Base-by-base conservation (phyloP, 345 rosid species). In the Citrus reticulata region DNA sequence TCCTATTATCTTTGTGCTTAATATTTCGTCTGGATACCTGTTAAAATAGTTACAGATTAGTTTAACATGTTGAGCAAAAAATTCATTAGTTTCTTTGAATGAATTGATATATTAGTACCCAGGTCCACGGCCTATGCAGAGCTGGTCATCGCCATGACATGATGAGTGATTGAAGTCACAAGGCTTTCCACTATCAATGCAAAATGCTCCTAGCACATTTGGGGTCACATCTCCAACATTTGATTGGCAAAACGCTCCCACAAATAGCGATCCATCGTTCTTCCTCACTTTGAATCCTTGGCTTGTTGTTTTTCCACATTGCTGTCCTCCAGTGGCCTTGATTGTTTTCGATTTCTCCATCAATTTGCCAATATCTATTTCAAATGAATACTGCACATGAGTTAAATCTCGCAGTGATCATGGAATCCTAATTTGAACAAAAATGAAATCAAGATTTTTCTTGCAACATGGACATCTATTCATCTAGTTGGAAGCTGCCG, bases 111-210 rank as follows among this genome's bases (percentile, higher is more conserved):
- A 2, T 55, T 19, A 35, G 9, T 85, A 87, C 90, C 91, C 93
- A 16, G 90, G 90, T 25, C 93, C 91, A 5, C 88, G 91, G 49
- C 91, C 93, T 19, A 87, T 22, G 72, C 93, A 90, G 30, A 87
- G 91, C 64, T 66, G 80, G 69, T 80, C 88, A 22, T 86, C 85
- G 62, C 91, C 91, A 2, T 86, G 67, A 68, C 93, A 90, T 1
- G 93, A 87, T 57, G 90, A 88, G 82, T 68, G 88, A 80, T 91
- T 91, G 81, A 89, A 89, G 80, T 91, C 89, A 30, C 94, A 88
- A 16, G 88, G 85, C 32, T 83, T 82, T 32, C 90, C 91, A 3
- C 72, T 85, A 69, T 89, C 85, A 4, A 29, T 83, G 80, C 92
- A 88, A 68, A 87, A 90, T 10, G 91, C 88, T 76, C 91, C 91